Conservation (phyloP, 805 yeast species). For the Kazachstania bromeliacearum region DNA sequence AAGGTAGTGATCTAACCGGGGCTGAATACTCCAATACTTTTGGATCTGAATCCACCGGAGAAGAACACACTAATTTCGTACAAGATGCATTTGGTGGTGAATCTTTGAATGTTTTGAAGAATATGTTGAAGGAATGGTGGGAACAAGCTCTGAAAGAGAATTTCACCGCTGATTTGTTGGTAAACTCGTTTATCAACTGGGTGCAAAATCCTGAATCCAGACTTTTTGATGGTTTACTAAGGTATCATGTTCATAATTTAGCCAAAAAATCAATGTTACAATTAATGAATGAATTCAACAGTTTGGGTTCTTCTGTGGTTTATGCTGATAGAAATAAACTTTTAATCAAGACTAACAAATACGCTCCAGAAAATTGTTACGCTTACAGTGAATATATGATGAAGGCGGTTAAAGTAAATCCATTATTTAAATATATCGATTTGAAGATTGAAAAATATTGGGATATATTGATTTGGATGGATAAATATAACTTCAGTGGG, state of each 20-base stretch:
- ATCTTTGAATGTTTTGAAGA: constrained; percentile 60
- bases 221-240: constrained; percentile 68
- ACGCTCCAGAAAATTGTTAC: constrained; percentile 75
- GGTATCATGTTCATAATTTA: constrained; percentile 80
- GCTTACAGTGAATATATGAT: constrained; percentile 82
- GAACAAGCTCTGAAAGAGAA: constrained; percentile 68
- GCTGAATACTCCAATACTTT: constrained; percentile 25
- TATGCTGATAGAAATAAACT: constrained; percentile 73
- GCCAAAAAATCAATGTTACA: constrained; percentile 77
- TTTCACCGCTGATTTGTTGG: constrained; percentile 70
- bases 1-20: constrained; percentile 69
- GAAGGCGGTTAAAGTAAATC: constrained; percentile 68
- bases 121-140: constrained; percentile 87
- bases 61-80: too few relatives aligned
- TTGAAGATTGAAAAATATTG: constrained; percentile 67
- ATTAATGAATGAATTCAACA: constrained; percentile 62
- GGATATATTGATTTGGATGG: constrained; percentile 96
- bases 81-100: constrained; percentile 76
- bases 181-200: constrained; percentile 78
- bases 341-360: constrained; percentile 63
- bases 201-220: constrained; percentile 65
- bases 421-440: constrained; percentile 76
- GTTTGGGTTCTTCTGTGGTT: constrained; percentile 70
- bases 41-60: too few relatives aligned
- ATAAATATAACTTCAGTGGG: constrained; percentile 80